These are phyloP conservation scores for Gossypium mustelinum DNA, from an alignment of 345 rosid species.

Conservation along the genomic window DNA sequence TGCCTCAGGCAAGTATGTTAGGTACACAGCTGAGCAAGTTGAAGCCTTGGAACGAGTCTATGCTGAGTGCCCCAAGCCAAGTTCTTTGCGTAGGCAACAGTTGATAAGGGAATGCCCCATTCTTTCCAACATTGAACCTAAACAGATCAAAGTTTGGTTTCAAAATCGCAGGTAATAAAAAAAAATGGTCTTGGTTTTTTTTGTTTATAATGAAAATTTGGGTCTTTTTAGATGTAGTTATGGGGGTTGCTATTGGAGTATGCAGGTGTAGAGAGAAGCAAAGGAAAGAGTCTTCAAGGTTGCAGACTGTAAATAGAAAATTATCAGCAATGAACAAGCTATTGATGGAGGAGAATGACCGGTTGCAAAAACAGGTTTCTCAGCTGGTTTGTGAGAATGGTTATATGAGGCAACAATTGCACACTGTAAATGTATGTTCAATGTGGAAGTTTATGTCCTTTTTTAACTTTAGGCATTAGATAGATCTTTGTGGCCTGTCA, in stretches of 20 bases:
- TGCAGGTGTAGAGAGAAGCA: constrained; percentile 99
- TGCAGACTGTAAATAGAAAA: constrained; percentile 92
- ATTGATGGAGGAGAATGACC: constrained; percentile 98
- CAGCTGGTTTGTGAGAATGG: constrained; percentile 94
- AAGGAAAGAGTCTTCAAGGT: constrained; percentile 88
- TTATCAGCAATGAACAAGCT: constrained; percentile 95
- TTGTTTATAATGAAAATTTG: not conserved
- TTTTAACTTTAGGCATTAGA: not conserved
- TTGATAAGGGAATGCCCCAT: constrained; percentile 95
- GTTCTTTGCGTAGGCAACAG: constrained; percentile 93
- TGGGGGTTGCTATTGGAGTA: constrained; percentile 6
- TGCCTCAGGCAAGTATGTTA: constrained; percentile 72
- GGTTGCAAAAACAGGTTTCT: constrained; percentile 96
- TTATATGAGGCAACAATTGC: constrained; percentile 82
- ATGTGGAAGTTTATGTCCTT: not conserved
- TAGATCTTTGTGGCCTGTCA: not conserved
- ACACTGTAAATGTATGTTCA: constrained; percentile 43
- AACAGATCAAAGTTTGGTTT: constrained; percentile 99
- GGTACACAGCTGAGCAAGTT: constrained; percentile 97
- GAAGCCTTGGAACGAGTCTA: constrained; percentile 98
- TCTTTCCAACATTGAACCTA: constrained; percentile 89
- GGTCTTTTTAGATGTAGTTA: not conserved
- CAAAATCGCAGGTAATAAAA: constrained; percentile 82
- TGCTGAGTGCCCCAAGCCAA: constrained; percentile 96
- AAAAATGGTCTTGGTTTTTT: not conserved